Evolutionary conservation across 768 basidiomycete genomes (phyloP).

Genomic region (Sporobolomyces pararoseus): DNA sequence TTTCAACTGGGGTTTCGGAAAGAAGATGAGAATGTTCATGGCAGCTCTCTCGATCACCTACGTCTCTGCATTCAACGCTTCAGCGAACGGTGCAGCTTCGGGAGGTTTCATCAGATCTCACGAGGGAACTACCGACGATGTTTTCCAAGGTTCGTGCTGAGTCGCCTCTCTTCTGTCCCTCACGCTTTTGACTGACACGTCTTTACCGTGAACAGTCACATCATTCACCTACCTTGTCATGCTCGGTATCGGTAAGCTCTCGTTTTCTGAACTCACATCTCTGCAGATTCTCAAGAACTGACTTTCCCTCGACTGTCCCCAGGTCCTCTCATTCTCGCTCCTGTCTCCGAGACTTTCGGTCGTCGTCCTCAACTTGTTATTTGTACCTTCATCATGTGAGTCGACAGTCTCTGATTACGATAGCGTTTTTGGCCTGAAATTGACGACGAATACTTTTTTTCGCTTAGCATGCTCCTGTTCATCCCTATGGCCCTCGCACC

Average conservation of each 20-base stretch:
- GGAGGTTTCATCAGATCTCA: constrained; percentile 33
- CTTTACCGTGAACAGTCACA: background rate
- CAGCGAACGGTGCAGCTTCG: constrained; percentile 40
- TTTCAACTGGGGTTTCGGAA: constrained; percentile 27
- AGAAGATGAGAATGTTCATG: constrained; percentile 39
- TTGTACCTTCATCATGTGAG: constrained; percentile 37
- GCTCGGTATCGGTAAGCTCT: constrained; percentile 37
- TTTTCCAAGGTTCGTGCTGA: constrained; percentile 31
- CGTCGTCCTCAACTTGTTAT: constrained; percentile 42
- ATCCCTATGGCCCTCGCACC: constrained; percentile 36
- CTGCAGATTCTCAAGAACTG: background rate
- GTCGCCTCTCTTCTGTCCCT: no score
- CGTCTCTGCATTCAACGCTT: constrained; percentile 40
- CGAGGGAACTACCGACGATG: constrained; percentile 13
- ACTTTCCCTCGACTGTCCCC: background rate
- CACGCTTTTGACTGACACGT: no score
- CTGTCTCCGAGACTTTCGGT: constrained; percentile 43
- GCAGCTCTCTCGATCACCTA: constrained; percentile 41
- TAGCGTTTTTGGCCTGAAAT: no score
- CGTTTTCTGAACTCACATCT: no score
- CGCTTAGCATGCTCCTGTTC: constrained; percentile 37
- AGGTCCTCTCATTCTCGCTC: constrained; percentile 39
- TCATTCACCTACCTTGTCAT: constrained; percentile 39
- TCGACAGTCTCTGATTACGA: background rate
- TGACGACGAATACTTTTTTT: background rate